Evolutionary conservation across 768 basidiomycete species (phyloP).

Genomic region (Sutorius australiensis): DNA sequence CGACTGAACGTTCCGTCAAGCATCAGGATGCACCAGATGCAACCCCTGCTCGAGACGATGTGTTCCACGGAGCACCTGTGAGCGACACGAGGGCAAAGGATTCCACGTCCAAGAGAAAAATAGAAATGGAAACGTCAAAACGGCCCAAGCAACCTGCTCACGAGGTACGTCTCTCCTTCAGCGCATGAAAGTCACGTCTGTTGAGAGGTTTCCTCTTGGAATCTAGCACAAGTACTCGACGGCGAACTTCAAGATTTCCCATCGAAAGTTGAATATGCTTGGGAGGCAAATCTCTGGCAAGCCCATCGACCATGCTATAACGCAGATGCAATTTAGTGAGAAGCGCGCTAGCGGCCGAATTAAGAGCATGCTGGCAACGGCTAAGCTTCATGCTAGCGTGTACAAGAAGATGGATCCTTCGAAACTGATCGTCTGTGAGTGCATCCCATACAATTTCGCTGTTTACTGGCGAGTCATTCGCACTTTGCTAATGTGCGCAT

Average conservation of each 20-base stretch:
- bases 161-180: slow-evolving; percentile 20
- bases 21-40: slow-evolving; percentile 31
- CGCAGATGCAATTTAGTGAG: slow-evolving; percentile 96
- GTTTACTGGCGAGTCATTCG: not conserved
- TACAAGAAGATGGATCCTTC: slow-evolving; percentile 71
- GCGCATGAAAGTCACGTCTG: not conserved
- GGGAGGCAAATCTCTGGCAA: slow-evolving; percentile 84
- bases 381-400: slow-evolving; percentile 77
- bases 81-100: slow-evolving; percentile 16
- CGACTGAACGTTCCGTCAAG: slow-evolving; percentile 41
- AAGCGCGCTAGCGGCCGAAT: slow-evolving; percentile 85
- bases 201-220: slow-evolving; percentile 6
- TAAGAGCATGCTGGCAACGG: slow-evolving; percentile 83
- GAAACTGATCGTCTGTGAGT: slow-evolving; percentile 81
- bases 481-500: slow-evolving; percentile 3
- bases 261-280: slow-evolving; percentile 87
- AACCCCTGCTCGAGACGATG: slow-evolving; percentile 26
- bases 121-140: slow-evolving; percentile 8
- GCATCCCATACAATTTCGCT: not conserved
- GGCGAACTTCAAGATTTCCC: slow-evolving; percentile 88
- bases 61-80: slow-evolving; percentile 43
- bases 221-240: slow-evolving; percentile 90
- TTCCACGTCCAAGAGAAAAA: slow-evolving; percentile 17
- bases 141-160: slow-evolving; percentile 25
- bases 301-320: slow-evolving; percentile 90